phyloP scores from a whole-genome alignment of 805 yeast species.

The Wickerhamiella sorbophila region DNA sequence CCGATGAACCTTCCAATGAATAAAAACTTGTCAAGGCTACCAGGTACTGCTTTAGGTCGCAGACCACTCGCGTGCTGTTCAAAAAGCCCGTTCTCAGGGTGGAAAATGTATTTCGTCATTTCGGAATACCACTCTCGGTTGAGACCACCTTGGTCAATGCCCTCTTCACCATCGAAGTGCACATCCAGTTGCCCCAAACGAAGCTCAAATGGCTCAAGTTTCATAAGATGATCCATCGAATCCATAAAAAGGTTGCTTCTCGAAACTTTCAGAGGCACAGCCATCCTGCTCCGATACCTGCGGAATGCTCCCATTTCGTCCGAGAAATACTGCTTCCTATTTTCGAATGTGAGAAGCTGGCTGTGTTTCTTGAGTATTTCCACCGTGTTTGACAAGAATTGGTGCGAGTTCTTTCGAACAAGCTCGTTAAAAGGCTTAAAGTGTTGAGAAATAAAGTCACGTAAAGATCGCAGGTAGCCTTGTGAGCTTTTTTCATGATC shows the following conservation, averaged over 20 bases:
- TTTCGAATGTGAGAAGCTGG: conserved; percentile 83
- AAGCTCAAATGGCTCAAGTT: conserved; percentile 61
- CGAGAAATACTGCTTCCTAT: conserved; percentile 74
- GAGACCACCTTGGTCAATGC: conserved; percentile 97
- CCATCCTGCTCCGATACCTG: conserved; percentile 7
- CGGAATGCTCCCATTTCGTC: conserved; percentile 33
- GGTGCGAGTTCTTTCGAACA: conserved; percentile 79
- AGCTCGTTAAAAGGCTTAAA: conserved; percentile 76
- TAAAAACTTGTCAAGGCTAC: conserved; percentile 81
- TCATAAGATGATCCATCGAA: conserved; percentile 70
- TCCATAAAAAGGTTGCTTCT: conserved; percentile 88
- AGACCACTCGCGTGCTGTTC: conserved; percentile 86
- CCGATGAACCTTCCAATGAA: conserved; percentile 91
- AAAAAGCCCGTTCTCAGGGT: conserved; percentile 87
- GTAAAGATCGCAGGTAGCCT: conserved; percentile 69
- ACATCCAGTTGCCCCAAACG: conserved; percentile 37
- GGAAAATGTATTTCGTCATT: conserved; percentile 84
- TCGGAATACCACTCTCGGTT: conserved; percentile 97
- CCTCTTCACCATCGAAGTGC: conserved; percentile 83
- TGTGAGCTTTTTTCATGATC: conserved; percentile 32
- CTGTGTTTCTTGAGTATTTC: conserved; percentile 80
- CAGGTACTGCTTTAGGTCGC: conserved; percentile 91
- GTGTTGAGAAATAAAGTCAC: conserved; percentile 79
- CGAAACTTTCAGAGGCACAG: conserved; percentile 52
- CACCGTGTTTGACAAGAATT: conserved; percentile 85